Evolutionary conservation across 78 protist genomes (phyloP), one percentile per base, ranked within the genome.

Genomic region (Diacronema lutheri): DNA sequence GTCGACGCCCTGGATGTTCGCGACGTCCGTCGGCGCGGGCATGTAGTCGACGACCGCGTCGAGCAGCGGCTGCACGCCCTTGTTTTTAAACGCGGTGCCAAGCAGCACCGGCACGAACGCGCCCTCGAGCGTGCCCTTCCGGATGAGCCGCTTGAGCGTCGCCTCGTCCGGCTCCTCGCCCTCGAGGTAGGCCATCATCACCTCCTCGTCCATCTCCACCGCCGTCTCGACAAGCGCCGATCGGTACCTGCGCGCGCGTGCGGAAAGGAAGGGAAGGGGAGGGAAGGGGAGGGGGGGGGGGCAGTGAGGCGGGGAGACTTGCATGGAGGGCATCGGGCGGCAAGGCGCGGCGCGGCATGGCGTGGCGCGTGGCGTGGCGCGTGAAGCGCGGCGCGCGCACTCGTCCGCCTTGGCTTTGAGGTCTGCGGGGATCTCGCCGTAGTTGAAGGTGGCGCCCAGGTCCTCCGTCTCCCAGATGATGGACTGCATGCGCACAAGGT

Each of bases 31-130:
- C 25, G 72, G 74, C 64, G 86, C 41, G 16, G 72, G 74, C 74
- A 65, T 40, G 60, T 74, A 50, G 40, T 44, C 40, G 62, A 50
- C n/a, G 25, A 44, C 38, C 7, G 58, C 60, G 37, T 74, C 65
- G 19, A 31, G 58, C 29, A 74, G 31, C 16, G 23, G 33, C 88
- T 96, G 97, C 23, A 95, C 95, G 57, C 97, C 97, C 69, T 86
- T 85, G 88, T 96, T 95, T 84, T 91, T 94, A 88, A 93, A 87
- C 21, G 77, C 41, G 77, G 77, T 35, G 50, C 41, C 50, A 25
- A 7, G 13, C 50, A 71, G 58, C 29, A 71, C 77, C 46, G 41
- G 77, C 13, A 71, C 77, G 46, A 71, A 40, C 12, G 13, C 50
- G 31, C 26, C 38, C 10, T 1, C 57, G 74, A 81, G 13, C 55